These are phyloP conservation scores for Chrysosporium keratinophilum DNA, from an alignment of 2,329 filamentous ascomycete genomes.

Conservation along the genomic window DNA sequence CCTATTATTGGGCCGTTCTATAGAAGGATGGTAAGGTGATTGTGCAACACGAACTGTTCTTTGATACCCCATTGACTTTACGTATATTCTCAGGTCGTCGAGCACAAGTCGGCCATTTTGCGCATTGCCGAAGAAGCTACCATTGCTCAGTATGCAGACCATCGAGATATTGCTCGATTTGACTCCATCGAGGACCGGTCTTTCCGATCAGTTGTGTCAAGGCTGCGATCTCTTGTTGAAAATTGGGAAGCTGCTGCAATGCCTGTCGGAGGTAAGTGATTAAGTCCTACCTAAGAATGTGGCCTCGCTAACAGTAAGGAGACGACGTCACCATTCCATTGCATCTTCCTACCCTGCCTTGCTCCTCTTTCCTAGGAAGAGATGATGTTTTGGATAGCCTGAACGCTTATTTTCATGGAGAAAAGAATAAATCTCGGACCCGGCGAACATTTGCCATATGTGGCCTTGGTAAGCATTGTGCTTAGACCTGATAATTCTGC, in stretches of 20 bases:
- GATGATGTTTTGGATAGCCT: not conserved
- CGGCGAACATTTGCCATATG: conserved; percentile 7
- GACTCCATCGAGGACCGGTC: conserved; percentile 4
- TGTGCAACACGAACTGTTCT: too few species aligned
- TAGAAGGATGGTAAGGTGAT: not conserved
- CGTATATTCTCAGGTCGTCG: conserved; percentile 1
- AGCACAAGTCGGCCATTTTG: conserved; percentile 8
- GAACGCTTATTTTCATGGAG: not conserved
- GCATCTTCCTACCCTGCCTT: too few species aligned
- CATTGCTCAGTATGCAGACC: conserved; percentile 8
- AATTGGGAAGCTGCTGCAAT: too few species aligned
- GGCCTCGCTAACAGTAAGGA: too few species aligned
- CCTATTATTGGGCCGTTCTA: not conserved
- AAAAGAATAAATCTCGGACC: not conserved
- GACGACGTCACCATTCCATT: too few species aligned
- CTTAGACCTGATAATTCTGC: not conserved
- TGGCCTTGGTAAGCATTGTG: conserved; percentile 1
- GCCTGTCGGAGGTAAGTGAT: too few species aligned
- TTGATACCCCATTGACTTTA: too few species aligned
- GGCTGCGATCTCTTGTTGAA: not conserved
- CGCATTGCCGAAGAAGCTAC: conserved; percentile 4
- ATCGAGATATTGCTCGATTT: conserved; percentile 13
- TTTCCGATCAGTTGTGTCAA: conserved; percentile 4
- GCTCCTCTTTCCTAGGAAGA: not conserved
- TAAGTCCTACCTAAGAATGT: too few species aligned